Conservation (phyloP, 176 grass and related monocot genomes). For the Avena sativa region DNA sequence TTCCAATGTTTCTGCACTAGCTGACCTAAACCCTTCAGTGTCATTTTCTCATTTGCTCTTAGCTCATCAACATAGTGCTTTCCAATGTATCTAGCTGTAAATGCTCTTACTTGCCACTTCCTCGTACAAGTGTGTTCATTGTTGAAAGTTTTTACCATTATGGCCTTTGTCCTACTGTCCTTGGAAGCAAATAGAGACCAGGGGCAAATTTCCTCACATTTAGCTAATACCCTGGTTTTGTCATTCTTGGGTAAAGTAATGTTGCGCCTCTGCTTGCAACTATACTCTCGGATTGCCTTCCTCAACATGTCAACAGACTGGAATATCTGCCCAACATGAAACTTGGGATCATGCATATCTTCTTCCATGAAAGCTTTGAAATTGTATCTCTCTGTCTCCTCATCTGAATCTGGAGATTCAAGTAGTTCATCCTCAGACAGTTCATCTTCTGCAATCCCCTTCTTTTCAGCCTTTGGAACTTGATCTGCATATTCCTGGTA, state of each 20-base stretch:
- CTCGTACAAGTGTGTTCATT: neutral
- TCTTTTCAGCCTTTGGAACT: neutral
- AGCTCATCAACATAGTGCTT: neutral
- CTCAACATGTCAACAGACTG: neutral
- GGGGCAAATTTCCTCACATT: neutral
- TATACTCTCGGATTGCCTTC: neutral
- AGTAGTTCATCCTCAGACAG: neutral
- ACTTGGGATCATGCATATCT: neutral
- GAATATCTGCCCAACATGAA: neutral
- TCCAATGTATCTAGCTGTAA: neutral
- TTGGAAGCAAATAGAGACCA: neutral
- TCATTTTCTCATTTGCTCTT: neutral
- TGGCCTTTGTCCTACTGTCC: neutral
- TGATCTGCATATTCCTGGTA: neutral
- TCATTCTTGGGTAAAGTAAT: neutral
- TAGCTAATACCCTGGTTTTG: neutral
- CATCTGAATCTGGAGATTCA: neutral
- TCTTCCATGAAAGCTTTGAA: neutral
- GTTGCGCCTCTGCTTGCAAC: neutral
- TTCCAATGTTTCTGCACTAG: neutral
- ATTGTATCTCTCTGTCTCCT: neutral
- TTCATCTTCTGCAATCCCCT: neutral
- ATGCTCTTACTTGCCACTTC: neutral
- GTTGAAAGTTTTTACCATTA: neutral
- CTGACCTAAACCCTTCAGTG: neutral